phyloP scores from a whole-genome alignment of 495 filamentous ascomycete genomes.

The Trichoderma parareesei region DNA sequence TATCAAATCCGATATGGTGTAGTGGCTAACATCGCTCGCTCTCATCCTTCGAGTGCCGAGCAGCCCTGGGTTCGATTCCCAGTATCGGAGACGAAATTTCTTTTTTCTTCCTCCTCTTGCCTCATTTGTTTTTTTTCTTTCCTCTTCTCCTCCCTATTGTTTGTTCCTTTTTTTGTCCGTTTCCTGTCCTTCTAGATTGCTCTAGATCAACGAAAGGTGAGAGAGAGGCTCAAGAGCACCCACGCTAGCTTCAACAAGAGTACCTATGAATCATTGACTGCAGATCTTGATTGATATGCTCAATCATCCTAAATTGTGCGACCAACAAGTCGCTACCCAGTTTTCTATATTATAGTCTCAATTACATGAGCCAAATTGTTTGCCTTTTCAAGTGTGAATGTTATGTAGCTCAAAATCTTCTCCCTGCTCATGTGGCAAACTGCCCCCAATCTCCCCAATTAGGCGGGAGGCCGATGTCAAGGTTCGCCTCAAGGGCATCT shows the following conservation, averaged over 20 bases:
- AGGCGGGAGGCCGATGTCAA: constrained; percentile 30
- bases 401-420: background rate
- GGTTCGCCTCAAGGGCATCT: constrained; percentile 31
- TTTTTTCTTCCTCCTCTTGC: background rate
- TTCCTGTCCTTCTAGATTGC: too few species aligned
- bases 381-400: too few species aligned
- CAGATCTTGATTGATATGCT: too few species aligned
- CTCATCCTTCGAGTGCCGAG: constrained; percentile 9
- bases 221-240: too few species aligned
- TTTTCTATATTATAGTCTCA: too few species aligned
- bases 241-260: too few species aligned
- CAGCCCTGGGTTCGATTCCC: constrained; percentile 10
- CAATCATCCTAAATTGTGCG: too few species aligned
- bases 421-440: background rate
- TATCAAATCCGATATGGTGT: constrained; percentile 3
- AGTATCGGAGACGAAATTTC: background rate
- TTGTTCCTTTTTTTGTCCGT: background rate
- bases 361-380: too few species aligned
- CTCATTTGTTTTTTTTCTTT: background rate
- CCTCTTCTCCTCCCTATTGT: background rate
- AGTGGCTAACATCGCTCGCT: constrained; percentile 10
- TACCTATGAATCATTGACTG: too few species aligned
- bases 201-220: too few species aligned
- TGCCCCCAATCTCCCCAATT: constrained; percentile 21
- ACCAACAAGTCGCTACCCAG: too few species aligned